A percentile compares a stretch with the other conserved stretches of the same genome.
phyloP scores from a whole-genome alignment of 129 eudicot genomes.

The Erigeron canadensis region DNA sequence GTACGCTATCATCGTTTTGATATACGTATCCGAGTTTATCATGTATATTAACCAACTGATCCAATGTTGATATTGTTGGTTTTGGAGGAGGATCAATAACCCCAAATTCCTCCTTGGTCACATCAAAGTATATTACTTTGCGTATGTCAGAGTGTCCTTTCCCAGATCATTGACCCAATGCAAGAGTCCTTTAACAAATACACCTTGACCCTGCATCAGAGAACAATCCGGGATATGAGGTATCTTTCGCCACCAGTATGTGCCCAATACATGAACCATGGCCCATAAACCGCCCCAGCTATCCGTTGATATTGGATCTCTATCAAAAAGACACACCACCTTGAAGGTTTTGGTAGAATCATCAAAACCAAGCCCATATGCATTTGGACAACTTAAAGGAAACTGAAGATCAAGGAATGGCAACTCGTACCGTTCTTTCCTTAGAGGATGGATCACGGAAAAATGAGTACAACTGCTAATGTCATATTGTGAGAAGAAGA shows the following conservation, averaged over 20 bases:
- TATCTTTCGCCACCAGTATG: conserved; percentile 3
- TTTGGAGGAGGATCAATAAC: neutral
- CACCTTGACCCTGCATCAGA: neutral
- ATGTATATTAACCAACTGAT: conserved; percentile 1
- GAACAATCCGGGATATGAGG: neutral
- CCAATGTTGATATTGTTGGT: neutral
- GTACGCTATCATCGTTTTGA: neutral
- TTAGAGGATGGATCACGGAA: neutral
- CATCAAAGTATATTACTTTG: neutral
- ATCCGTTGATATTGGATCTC: too few relatives aligned
- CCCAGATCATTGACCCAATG: conserved; percentile 1
- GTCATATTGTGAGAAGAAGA: neutral
- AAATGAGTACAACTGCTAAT: neutral
- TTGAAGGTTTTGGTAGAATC: neutral
- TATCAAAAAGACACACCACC: neutral
- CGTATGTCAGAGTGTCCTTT: too few relatives aligned
- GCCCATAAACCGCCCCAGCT: too few relatives aligned
- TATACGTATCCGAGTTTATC: neutral
- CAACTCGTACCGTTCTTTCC: conserved; percentile 1
- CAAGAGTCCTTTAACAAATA: conserved; percentile 16
- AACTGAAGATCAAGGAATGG: neutral
- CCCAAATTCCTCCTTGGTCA: conserved; percentile 6
- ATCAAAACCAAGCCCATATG: conserved; percentile 1
- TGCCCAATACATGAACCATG: conserved; percentile 6
- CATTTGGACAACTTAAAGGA: neutral